Percentiles rank a stretch among this genome's conserved stretches.
These are phyloP conservation scores for Volvox carteri DNA, from an alignment of 163 green algal species.

Conservation along the genomic window DNA sequence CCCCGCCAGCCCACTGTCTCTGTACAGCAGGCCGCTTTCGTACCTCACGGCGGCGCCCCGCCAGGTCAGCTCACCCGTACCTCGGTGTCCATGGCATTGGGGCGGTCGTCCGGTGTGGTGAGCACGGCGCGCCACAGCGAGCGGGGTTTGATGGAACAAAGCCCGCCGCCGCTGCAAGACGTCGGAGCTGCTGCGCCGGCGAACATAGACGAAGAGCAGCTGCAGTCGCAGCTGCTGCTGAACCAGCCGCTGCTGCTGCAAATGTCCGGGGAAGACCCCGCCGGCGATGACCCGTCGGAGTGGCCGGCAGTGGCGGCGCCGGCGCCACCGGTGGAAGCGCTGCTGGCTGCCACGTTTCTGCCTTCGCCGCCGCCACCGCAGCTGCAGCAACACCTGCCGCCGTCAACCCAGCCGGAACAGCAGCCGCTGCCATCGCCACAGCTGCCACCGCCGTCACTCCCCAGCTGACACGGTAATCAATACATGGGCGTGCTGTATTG, in stretches of 20 bases:
- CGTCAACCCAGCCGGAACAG: neutral
- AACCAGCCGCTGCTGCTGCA: neutral
- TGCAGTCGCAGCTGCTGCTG: neutral
- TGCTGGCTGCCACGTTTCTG: conserved; percentile 10
- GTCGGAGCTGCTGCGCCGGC: neutral
- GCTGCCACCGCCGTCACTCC: no score
- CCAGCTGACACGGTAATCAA: no score
- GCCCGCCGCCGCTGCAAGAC: neutral
- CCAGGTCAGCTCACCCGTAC: no score
- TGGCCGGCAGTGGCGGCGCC: neutral
- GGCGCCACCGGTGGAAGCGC: neutral
- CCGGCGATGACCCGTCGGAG: neutral
- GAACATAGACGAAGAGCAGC: neutral
- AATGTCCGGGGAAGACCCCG: neutral
- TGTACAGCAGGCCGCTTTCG: neutral
- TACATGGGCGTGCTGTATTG: no score
- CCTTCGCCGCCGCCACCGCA: neutral
- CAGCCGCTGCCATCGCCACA: neutral
- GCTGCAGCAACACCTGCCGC: neutral
- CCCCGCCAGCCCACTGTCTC: neutral
- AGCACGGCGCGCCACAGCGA: no score
- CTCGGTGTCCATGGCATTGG: no score
- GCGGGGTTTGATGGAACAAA: no score
- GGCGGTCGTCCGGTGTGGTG: no score
- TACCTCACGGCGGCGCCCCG: neutral